These are phyloP conservation scores for Trichosporon coremiiforme DNA, from an alignment of 1,284 basidiomycete species.

Conservation along the genomic window DNA sequence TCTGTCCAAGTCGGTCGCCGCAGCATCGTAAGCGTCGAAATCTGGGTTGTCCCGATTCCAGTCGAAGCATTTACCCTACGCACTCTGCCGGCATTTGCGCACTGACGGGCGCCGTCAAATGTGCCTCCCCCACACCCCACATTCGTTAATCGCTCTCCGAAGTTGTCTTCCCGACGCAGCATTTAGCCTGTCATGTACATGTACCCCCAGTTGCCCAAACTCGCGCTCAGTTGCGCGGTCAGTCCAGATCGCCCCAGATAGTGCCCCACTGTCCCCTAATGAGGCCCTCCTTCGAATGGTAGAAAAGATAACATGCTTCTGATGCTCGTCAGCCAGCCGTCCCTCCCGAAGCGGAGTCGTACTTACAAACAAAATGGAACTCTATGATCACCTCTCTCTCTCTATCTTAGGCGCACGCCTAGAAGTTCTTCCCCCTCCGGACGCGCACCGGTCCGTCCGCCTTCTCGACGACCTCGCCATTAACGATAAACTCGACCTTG, in stretches of 20 bases:
- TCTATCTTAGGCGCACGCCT: too few relatives aligned
- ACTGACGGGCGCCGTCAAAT: too few relatives aligned
- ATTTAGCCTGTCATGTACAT: neutral
- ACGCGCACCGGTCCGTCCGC: constrained; percentile 17
- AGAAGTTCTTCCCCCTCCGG: constrained; percentile 20
- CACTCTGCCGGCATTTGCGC: too few relatives aligned
- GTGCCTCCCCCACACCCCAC: neutral
- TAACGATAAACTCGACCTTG: constrained; percentile 5
- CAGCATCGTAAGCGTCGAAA: neutral
- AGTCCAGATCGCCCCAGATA: too few relatives aligned
- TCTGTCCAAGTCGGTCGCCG: neutral
- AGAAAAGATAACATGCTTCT: neutral
- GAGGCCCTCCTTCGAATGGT: too few relatives aligned
- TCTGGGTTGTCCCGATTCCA: neutral
- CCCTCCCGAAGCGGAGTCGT: neutral
- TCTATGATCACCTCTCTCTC: constrained; percentile 9
- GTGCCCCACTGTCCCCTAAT: too few relatives aligned
- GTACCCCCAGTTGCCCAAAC: neutral
- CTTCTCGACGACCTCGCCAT: constrained; percentile 6
- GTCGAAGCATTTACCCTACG: neutral
- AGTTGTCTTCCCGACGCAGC: neutral
- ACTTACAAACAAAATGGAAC: constrained; percentile 11
- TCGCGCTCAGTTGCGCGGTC: too few relatives aligned
- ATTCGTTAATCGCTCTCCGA: neutral
- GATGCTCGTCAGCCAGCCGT: neutral